Evolutionary conservation across 2,329 filamentous ascomycete genomes (phyloP).

Genomic region (Ophiocordyceps polyrhachis-furcata): DNA sequence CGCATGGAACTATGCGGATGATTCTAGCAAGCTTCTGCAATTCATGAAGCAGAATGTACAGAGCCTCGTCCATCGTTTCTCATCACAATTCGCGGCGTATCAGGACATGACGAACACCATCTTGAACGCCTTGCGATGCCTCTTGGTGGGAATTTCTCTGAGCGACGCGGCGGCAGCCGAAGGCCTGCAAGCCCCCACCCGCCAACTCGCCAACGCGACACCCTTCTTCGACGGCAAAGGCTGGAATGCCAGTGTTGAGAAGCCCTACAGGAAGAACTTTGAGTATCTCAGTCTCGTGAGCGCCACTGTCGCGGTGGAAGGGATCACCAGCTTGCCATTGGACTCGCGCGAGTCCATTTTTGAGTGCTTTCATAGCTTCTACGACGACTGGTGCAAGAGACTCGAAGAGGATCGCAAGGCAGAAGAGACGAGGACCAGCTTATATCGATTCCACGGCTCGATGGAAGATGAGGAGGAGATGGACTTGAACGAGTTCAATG

Average conservation of each 20-base stretch:
- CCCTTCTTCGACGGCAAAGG: conserved; percentile 37
- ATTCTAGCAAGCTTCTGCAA: conserved; percentile 20
- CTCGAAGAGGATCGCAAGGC: conserved; percentile 60
- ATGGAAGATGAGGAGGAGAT: conserved; percentile 58
- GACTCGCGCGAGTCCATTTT: conserved; percentile 36
- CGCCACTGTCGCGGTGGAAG: conserved; percentile 26
- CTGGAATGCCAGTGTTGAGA: conserved; percentile 8
- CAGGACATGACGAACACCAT: conserved; percentile 69
- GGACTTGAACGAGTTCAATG: conserved; percentile 55
- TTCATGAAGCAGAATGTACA: conserved; percentile 38
- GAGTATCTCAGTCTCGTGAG: conserved; percentile 21
- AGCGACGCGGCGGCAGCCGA: conserved; percentile 25
- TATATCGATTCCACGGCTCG: conserved; percentile 71
- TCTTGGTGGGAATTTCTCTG: conserved; percentile 58
- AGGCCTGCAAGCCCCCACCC: conserved; percentile 16
- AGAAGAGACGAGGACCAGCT: conserved; percentile 51
- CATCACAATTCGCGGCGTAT: conserved; percentile 54
- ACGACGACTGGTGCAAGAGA: conserved; percentile 61
- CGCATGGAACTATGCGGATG: conserved; percentile 5
- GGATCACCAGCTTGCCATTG: conserved; percentile 19
- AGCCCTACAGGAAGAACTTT: conserved; percentile 15
- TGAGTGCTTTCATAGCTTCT: conserved; percentile 52
- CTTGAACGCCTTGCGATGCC: conserved; percentile 58
- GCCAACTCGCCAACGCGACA: conserved; percentile 23
- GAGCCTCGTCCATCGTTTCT: conserved; percentile 52